Evolutionary conservation across 2,329 filamentous ascomycete species (phyloP).

Genomic region (Talaromyces sp.): DNA sequence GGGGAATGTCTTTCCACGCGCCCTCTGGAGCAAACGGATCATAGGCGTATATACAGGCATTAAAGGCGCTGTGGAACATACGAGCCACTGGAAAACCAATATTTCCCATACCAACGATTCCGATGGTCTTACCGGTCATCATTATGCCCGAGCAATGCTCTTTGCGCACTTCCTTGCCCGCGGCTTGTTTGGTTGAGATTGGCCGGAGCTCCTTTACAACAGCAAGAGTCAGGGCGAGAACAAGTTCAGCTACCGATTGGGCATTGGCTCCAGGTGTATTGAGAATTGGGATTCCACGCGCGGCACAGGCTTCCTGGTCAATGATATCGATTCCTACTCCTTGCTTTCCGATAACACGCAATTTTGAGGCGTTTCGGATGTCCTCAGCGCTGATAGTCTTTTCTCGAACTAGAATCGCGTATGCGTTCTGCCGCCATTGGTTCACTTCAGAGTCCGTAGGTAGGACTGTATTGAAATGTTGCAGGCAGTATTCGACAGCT

Average conservation of each 20-base stretch:
- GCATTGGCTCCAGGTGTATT: conserved; percentile 46
- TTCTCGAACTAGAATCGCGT: conserved; percentile 35
- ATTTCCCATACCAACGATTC: no score
- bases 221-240: conserved; percentile 30
- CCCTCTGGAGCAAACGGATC: conserved; percentile 29
- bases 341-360: conserved; percentile 44
- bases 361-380: conserved; percentile 28
- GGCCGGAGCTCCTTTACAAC: conserved; percentile 28
- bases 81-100: conserved; percentile 27
- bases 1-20: conserved; percentile 30
- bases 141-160: conserved; percentile 38
- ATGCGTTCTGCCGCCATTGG: conserved; percentile 39
- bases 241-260: conserved; percentile 37
- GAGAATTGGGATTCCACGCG: conserved; percentile 38
- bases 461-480: conserved; percentile 36
- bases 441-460: conserved; percentile 27
- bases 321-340: conserved; percentile 46
- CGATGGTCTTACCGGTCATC: conserved; percentile 14
- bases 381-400: conserved; percentile 36
- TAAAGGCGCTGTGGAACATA: conserved; percentile 34
- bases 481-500: conserved; percentile 30
- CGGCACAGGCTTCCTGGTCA: conserved; percentile 34
- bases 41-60: conserved; percentile 30
- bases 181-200: conserved; percentile 26
- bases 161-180: conserved; percentile 24